Percentiles rank a stretch among this genome's conserved stretches.
These are phyloP conservation scores for Hymenoscyphus scutula DNA, from an alignment of 2,329 filamentous ascomycete genomes.

Conservation along the genomic window DNA sequence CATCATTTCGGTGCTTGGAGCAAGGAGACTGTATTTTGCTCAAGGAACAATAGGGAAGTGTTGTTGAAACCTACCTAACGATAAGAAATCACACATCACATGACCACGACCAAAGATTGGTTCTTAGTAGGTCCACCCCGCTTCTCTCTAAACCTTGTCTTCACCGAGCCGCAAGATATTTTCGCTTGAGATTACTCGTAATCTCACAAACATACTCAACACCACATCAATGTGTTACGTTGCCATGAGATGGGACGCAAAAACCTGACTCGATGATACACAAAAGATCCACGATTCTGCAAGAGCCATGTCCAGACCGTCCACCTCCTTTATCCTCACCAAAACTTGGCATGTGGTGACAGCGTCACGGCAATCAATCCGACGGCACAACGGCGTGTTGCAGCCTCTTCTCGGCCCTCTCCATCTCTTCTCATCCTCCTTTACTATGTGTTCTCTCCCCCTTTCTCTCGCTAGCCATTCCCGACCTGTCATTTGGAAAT, in stretches of 20 bases:
- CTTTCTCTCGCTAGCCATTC: constrained; percentile 1
- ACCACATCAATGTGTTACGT: constrained; percentile 2
- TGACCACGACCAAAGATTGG: no score
- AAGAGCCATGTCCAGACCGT: background rate
- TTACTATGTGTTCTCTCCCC: background rate
- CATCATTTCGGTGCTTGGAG: no score
- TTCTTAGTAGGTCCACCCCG: background rate
- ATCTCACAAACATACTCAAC: background rate
- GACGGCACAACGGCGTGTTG: background rate
- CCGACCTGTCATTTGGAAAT: background rate
- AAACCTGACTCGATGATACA: background rate
- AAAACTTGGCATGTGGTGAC: background rate
- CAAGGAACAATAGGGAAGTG: no score
- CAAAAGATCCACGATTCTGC: background rate
- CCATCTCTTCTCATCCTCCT: background rate
- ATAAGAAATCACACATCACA: no score
- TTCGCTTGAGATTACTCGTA: background rate
- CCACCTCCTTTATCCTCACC: background rate
- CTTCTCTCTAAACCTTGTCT: background rate
- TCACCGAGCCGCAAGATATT: no score
- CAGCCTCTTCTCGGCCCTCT: background rate
- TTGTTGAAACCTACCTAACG: no score
- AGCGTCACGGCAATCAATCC: background rate
- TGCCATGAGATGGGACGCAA: background rate
- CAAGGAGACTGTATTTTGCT: no score